These are phyloP conservation scores for slime mould (Dictyostelium discoideum) DNA, from an alignment of 78 protist species.

Conservation along the genomic window DNA sequence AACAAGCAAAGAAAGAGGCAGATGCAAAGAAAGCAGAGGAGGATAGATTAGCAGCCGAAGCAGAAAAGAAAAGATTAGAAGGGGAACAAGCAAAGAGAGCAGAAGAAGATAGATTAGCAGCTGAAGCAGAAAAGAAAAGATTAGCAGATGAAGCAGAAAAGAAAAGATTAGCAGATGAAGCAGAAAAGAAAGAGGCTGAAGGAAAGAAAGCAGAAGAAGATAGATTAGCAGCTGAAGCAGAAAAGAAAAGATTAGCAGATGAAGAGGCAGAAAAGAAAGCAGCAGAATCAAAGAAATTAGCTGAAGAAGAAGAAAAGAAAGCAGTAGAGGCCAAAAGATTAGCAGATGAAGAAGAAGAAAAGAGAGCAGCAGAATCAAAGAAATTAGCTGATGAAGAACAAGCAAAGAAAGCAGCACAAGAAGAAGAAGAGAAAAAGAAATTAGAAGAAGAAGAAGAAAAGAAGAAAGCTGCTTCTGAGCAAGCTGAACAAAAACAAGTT, in stretches of 20 bases:
- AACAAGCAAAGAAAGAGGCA: background rate
- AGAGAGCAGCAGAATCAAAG: background rate
- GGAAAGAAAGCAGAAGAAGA: constrained; percentile 7
- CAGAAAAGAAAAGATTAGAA: background rate
- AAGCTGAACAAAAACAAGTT: background rate
- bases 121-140: background rate
- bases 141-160: background rate
- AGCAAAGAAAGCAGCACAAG: background rate
- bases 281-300: constrained; percentile 7
- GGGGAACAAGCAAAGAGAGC: background rate
- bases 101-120: background rate
- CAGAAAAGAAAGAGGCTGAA: background rate
- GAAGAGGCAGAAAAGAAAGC: background rate
- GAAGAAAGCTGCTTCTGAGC: background rate
- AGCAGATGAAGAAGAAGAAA: background rate
- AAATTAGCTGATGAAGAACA: background rate
- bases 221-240: background rate
- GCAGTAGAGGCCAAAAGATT: background rate
- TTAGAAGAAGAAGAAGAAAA: background rate
- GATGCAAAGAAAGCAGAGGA: constrained; percentile 6
- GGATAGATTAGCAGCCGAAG: constrained; percentile 15
- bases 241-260: background rate
- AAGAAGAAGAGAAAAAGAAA: background rate
- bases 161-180: background rate
- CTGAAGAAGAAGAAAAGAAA: background rate